phyloP scores from a whole-genome alignment of 352 stramenopile species.

The Elongisporangium undulatum region DNA sequence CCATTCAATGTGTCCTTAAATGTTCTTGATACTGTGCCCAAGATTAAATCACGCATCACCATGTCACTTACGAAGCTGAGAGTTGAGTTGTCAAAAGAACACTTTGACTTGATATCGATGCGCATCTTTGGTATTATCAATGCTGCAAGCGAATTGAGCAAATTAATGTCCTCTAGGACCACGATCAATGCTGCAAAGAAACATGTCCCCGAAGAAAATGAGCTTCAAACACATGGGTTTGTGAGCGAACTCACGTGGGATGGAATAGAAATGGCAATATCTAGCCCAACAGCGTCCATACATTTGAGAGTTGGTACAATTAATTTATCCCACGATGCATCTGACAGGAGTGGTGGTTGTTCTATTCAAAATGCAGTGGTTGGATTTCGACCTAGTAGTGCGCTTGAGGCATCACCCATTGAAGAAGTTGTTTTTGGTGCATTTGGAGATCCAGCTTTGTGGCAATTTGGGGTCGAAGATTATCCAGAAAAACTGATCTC shows the following conservation, averaged over 20 bases:
- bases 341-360: constrained; percentile 23
- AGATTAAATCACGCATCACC: constrained; percentile 6
- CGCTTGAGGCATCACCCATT: neutral
- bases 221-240: neutral
- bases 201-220: neutral
- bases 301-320: constrained; percentile 59
- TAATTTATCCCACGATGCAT: constrained; percentile 19
- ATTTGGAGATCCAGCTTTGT: constrained; percentile 57
- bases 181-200: neutral
- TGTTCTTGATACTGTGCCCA: constrained; percentile 18
- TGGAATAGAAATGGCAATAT: constrained; percentile 45
- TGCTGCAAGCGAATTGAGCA: neutral
- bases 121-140: neutral
- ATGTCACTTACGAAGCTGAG: constrained; percentile 26
- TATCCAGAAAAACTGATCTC: constrained; percentile 66
- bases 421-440: constrained; percentile 73
- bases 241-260: constrained; percentile 21
- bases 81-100: constrained; percentile 19
- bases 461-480: constrained; percentile 68
- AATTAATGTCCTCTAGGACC: neutral
- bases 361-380: constrained; percentile 62
- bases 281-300: constrained; percentile 23
- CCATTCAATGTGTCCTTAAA: constrained; percentile 44
- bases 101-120: neutral
- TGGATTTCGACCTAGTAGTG: constrained; percentile 22